These are phyloP conservation scores for Globisporangium iwayamae DNA, from an alignment of 352 stramenopile genomes.

Conservation along the genomic window DNA sequence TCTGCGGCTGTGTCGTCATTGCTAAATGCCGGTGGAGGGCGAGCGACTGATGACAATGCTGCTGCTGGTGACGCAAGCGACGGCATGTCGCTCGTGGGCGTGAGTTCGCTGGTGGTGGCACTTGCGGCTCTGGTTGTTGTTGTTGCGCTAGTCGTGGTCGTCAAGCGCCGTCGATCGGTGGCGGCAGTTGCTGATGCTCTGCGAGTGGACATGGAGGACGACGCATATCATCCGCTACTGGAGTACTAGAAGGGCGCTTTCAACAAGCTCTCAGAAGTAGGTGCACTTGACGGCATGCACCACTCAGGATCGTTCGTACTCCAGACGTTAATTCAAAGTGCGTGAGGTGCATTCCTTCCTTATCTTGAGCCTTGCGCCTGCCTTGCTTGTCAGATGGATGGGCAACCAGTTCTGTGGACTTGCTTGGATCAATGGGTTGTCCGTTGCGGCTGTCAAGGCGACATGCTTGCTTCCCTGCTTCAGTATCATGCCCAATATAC, in stretches of 20 bases:
- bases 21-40: conserved; percentile 12
- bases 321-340: too few species aligned
- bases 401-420: too few species aligned
- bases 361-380: too few species aligned
- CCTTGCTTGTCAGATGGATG: too few species aligned
- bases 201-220: conserved; percentile 25
- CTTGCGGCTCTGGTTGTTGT: conserved; percentile 33
- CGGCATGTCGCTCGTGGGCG: not conserved
- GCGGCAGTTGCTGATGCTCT: conserved; percentile 10
- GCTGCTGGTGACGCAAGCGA: conserved; percentile 3
- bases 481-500: too few species aligned
- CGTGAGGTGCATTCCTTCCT: too few species aligned
- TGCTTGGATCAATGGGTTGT: too few species aligned
- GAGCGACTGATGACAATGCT: conserved; percentile 11
- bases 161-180: conserved; percentile 14
- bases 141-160: conserved; percentile 41
- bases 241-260: conserved; percentile 17
- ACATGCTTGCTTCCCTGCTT: too few species aligned
- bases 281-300: too few species aligned
- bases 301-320: too few species aligned
- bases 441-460: too few species aligned
- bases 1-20: conserved; percentile 4
- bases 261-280: too few species aligned
- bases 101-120: not conserved
- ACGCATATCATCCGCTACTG: conserved; percentile 59